Percentiles rank a stretch among this genome's conserved stretches.
These are phyloP conservation scores for Didymella keratinophila DNA, from an alignment of 2,329 filamentous ascomycete genomes.

Conservation along the genomic window DNA sequence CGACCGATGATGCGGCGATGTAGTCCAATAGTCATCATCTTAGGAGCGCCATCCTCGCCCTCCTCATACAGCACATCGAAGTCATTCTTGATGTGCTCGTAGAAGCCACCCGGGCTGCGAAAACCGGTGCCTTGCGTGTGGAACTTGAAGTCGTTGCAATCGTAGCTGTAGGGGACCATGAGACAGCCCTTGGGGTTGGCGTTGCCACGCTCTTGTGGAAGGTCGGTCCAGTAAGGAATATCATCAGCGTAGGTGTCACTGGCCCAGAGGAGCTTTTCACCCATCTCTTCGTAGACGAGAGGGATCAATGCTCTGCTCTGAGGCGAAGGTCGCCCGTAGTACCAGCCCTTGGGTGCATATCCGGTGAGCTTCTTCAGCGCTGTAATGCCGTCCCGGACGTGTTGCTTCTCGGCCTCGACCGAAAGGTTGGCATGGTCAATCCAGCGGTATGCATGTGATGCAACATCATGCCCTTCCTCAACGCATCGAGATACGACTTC, in stretches of 20 bases:
- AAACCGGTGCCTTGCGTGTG: conserved; percentile 56
- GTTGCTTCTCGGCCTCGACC: conserved; percentile 58
- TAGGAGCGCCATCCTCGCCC: conserved; percentile 47
- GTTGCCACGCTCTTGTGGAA: conserved; percentile 57
- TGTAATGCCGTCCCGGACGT: conserved; percentile 42
- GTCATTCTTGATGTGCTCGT: conserved; percentile 55
- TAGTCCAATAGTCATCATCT: conserved; percentile 65
- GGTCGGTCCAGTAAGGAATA: conserved; percentile 64
- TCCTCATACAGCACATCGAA: conserved; percentile 65
- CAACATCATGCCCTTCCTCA: conserved; percentile 60
- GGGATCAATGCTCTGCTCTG: conserved; percentile 40
- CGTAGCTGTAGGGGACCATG: conserved; percentile 64
- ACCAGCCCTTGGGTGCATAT: conserved; percentile 55
- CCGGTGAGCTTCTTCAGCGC: conserved; percentile 11
- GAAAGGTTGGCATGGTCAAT: conserved; percentile 59
- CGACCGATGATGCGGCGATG: conserved; percentile 63
- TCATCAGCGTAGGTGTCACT: conserved; percentile 64
- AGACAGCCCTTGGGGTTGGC: conserved; percentile 57
- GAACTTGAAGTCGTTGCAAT: conserved; percentile 63
- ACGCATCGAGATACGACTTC: conserved; percentile 58
- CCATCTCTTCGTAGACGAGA: conserved; percentile 55
- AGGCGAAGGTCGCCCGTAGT: conserved; percentile 57
- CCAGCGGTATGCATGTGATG: conserved; percentile 61
- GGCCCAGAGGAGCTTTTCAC: conserved; percentile 59
- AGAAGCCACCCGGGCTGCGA: conserved; percentile 55